These are phyloP conservation scores for Osmanthus fragrans DNA, from an alignment of 257 asterid species.

Conservation along the genomic window DNA sequence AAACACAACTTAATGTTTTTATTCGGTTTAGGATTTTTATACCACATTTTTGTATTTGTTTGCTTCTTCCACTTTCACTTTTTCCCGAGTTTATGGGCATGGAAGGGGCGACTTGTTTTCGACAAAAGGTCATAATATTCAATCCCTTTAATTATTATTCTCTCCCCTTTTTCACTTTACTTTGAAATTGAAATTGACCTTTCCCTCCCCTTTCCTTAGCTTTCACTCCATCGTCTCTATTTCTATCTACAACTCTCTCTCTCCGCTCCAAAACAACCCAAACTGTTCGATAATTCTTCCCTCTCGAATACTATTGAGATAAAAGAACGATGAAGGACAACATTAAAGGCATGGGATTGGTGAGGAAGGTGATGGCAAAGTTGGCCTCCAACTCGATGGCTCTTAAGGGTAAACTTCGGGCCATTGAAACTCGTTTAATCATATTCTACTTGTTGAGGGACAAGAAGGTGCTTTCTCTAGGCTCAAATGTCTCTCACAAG, in stretches of 20 bases:
- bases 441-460: constrained; percentile 32
- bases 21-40: too few species aligned
- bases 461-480: constrained; percentile 21
- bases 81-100: too few species aligned
- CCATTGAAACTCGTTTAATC: constrained; percentile 35
- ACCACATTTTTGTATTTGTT: too few species aligned
- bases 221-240: constrained; percentile 18
- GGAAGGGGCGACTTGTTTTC: neutral
- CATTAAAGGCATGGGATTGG: constrained; percentile 10
- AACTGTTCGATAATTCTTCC: neutral
- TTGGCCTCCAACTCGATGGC: constrained; percentile 28
- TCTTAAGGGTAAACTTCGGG: constrained; percentile 28
- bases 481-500: neutral
- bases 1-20: too few species aligned
- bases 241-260: neutral
- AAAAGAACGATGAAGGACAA: neutral
- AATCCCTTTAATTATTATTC: constrained; percentile 11
- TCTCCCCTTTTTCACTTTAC: constrained; percentile 27
- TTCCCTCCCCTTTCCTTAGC: constrained; percentile 23
- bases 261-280: neutral
- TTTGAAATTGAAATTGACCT: constrained; percentile 16
- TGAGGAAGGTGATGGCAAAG: constrained; percentile 35
- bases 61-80: too few species aligned
- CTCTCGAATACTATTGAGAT: neutral
- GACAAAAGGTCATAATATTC: neutral